A percentile compares a stretch with the other conserved stretches of the same genome.
phyloP scores from a whole-genome alignment of 192 early-diverging fungal genomes.

The Pilobolus umbonatus region DNA sequence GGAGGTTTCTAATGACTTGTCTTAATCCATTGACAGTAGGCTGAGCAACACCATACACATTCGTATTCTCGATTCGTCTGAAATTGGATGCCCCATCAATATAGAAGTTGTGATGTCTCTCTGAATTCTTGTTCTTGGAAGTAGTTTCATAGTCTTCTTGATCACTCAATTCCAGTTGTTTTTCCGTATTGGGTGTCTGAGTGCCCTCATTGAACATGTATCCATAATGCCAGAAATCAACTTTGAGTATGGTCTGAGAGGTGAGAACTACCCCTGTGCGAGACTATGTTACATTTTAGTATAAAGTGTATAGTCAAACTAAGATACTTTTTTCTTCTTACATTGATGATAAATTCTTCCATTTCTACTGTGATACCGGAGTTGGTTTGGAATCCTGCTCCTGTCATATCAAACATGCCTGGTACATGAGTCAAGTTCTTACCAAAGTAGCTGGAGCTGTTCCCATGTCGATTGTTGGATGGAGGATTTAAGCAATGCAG shows the following conservation, averaged over 20 bases:
- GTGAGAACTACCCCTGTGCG: slow-evolving; percentile 50
- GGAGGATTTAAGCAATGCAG: slow-evolving; percentile 19
- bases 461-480: neutral
- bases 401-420: slow-evolving; percentile 33
- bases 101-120: slow-evolving; percentile 6
- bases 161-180: neutral
- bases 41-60: slow-evolving; percentile 53
- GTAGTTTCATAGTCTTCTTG: neutral
- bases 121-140: slow-evolving; percentile 1
- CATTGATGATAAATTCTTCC: slow-evolving; percentile 19
- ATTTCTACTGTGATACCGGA: slow-evolving; percentile 13
- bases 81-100: slow-evolving; percentile 59
- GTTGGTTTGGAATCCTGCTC: slow-evolving; percentile 9
- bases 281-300: slow-evolving; percentile 24
- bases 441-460: too few species aligned
- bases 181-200: too few species aligned
- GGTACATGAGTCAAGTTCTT: neutral
- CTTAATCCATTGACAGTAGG: slow-evolving; percentile 56
- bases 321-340: too few species aligned
- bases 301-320: neutral
- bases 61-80: slow-evolving; percentile 35
- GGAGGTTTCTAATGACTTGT: slow-evolving; percentile 36
- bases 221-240: slow-evolving; percentile 48
- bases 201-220: slow-evolving; percentile 10
- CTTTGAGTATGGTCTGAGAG: slow-evolving; percentile 54